A percentile compares a stretch with the other conserved stretches of the same genome.
phyloP scores from a whole-genome alignment of 176 grass and related monocot species.

The Aegilops sharonensis region DNA sequence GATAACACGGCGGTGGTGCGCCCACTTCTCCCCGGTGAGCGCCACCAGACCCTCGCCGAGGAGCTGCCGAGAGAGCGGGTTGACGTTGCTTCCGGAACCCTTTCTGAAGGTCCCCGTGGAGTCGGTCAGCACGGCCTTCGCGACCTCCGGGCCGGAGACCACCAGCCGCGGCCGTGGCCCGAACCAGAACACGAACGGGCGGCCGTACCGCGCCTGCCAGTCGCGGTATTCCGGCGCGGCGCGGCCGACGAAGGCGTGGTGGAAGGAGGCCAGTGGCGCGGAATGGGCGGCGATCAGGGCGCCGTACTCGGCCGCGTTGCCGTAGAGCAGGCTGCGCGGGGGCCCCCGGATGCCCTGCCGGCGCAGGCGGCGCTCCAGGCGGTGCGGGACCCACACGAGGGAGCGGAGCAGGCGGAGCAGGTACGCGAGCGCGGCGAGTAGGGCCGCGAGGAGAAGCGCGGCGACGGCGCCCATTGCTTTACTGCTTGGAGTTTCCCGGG shows the following conservation, averaged over 20 bases:
- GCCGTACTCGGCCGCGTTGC: constrained; percentile 47
- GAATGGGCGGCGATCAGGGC: constrained; percentile 38
- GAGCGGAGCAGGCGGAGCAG: constrained; percentile 39
- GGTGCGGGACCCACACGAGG: constrained; percentile 51
- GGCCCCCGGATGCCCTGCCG: constrained; percentile 56
- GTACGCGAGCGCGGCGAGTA: constrained; percentile 29
- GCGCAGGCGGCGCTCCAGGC: constrained; percentile 38
- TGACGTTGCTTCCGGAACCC: background rate
- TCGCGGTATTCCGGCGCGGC: constrained; percentile 50
- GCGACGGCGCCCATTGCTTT: constrained; percentile 23
- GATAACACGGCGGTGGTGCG: constrained; percentile 58
- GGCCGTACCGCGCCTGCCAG: constrained; percentile 54
- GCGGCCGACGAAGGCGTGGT: constrained; percentile 52
- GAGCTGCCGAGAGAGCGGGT: constrained; percentile 57
- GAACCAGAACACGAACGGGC: constrained; percentile 71
- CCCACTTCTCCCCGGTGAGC: constrained; percentile 60
- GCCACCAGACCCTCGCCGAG: constrained; percentile 55
- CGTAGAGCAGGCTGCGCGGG: constrained; percentile 44
- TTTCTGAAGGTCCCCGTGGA: constrained; percentile 50
- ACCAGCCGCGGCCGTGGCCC: constrained; percentile 55
- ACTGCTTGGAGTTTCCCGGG: background rate
- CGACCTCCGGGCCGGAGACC: constrained; percentile 50
- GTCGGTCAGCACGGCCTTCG: constrained; percentile 51
- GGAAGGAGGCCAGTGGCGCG: constrained; percentile 45
- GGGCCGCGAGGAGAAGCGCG: background rate